Evolutionary conservation across 78 protist species (phyloP).

Genomic region (Isochrysis galbana): DNA sequence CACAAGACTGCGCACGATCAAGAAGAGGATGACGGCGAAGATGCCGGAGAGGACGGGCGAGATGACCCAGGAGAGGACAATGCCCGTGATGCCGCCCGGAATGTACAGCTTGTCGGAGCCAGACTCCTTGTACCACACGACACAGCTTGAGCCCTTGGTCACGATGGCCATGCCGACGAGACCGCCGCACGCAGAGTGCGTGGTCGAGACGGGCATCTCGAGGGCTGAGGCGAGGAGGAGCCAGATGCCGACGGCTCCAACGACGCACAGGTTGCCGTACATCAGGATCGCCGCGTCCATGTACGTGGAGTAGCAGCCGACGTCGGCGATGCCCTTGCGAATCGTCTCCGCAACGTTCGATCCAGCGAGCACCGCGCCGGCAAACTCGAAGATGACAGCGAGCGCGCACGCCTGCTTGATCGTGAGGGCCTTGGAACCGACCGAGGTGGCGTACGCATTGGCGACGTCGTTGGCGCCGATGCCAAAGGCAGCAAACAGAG

Average conservation of each 20-base stretch:
- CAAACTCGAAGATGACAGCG: neutral
- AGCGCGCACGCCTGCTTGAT: neutral
- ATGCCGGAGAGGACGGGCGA: too few species aligned
- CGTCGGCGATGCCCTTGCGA: neutral
- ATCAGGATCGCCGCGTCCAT: too few species aligned
- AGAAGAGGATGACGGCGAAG: too few species aligned
- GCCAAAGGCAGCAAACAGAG: neutral
- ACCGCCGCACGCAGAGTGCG: neutral
- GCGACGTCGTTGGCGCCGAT: slow-evolving; percentile 25
- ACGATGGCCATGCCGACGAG: slow-evolving; percentile 6
- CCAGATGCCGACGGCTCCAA: too few species aligned
- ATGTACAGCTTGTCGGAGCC: too few species aligned
- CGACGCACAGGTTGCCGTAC: neutral
- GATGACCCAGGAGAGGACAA: too few species aligned
- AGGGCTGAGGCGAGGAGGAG: neutral
- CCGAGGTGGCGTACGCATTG: neutral
- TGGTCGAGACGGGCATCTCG: slow-evolving; percentile 36
- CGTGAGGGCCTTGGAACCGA: neutral
- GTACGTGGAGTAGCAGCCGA: neutral
- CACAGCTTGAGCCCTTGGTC: too few species aligned
- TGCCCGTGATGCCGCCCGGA: too few species aligned
- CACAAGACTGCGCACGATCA: too few species aligned
- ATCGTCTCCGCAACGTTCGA: neutral
- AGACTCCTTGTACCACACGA: too few species aligned
- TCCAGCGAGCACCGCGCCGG: slow-evolving; percentile 12